A percentile compares a stretch with the other conserved stretches of the same genome.
These are phyloP conservation scores for Tolypocladium nubicola DNA, from an alignment of 2,329 filamentous ascomycete genomes.

Conservation along the genomic window DNA sequence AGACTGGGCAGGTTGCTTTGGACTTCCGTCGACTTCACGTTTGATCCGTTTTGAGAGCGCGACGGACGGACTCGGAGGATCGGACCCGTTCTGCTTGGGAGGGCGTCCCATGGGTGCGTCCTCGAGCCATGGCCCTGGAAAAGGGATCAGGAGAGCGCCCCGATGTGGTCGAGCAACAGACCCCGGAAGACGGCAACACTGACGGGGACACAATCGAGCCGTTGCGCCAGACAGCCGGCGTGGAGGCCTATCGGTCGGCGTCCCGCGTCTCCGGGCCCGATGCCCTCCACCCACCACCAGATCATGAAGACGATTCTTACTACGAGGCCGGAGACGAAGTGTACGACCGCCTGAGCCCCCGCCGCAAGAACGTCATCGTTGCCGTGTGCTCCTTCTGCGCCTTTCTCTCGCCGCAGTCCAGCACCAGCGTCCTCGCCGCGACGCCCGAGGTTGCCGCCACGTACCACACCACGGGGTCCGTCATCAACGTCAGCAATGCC, in stretches of 20 bases:
- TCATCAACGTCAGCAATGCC: slow-evolving; percentile 67
- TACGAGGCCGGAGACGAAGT: slow-evolving; percentile 20
- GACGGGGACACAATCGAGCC: not conserved
- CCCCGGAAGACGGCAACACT: not conserved
- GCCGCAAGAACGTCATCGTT: slow-evolving; percentile 58
- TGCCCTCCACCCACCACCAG: slow-evolving; percentile 12
- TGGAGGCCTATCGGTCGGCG: slow-evolving; percentile 9
- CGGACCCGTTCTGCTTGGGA: not conserved
- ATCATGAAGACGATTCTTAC: slow-evolving; percentile 23
- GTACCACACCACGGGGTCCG: slow-evolving; percentile 53
- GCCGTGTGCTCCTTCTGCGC: slow-evolving; percentile 61
- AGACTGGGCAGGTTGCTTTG: not conserved
- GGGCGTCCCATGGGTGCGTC: no score
- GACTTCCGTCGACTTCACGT: not conserved
- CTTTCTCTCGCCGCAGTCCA: slow-evolving; percentile 65
- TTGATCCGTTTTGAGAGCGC: not conserved
- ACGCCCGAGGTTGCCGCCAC: slow-evolving; percentile 62
- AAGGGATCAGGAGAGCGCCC: not conserved
- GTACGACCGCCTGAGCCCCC: slow-evolving; percentile 54
- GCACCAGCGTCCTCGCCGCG: slow-evolving; percentile 62
- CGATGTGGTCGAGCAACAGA: not conserved
- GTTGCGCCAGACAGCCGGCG: not conserved
- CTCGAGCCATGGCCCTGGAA: not conserved
- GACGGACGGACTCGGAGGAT: not conserved
- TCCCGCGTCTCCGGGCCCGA: slow-evolving; percentile 20